Evolutionary conservation across 2,329 filamentous ascomycete genomes (phyloP), one percentile per base, ranked within the genome.

Genomic region (Fusarium pseudograminearum): DNA sequence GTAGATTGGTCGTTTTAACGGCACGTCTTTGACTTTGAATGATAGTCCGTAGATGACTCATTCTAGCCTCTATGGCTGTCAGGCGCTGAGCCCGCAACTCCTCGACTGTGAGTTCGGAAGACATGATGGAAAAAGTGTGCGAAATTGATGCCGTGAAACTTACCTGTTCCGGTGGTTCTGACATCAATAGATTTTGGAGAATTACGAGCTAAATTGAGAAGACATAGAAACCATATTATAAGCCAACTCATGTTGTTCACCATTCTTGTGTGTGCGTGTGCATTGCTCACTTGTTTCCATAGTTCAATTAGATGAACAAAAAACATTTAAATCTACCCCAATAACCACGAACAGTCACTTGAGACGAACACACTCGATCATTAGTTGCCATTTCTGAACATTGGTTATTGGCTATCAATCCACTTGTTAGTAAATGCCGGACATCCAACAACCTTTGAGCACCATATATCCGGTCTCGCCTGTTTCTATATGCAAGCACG

Each of bases 171-270:
- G 3, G 14, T 16, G 7, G 2, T 7, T 12, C 4, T 6, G 18
- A 9, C 0, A 9, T 10, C 5, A 6, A 2, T 5, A 7, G 4
- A 14, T 0, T 14, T n/a, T n/a, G 7, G 6, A 15, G 3, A n/a
- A 45, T 30, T 4, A 7, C 11, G n/a, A 12, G 22, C 6, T 10
- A 26, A 28, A 10, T 4, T 0, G 7, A 28, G 9, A 6, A 5
- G 24, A n/a, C 11, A 11, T 2, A n/a, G 16, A 14, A 16, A 11
- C 6, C 11, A 11, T 30, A 15, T 45, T 30, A 45, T 45, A 45
- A 14, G 5, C 24, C 16, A 11, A 44, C 4, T 7, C 7, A 7
- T 26, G 9, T n/a, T n/a, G 3, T 28, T 42, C n/a, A 22, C 20
- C 5, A 10, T 14, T 24, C 10, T n/a, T 0, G 10, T 26, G 3